Conservation (phyloP, 2,329 filamentous ascomycete genomes). For the Calonectria pauciramosa region DNA sequence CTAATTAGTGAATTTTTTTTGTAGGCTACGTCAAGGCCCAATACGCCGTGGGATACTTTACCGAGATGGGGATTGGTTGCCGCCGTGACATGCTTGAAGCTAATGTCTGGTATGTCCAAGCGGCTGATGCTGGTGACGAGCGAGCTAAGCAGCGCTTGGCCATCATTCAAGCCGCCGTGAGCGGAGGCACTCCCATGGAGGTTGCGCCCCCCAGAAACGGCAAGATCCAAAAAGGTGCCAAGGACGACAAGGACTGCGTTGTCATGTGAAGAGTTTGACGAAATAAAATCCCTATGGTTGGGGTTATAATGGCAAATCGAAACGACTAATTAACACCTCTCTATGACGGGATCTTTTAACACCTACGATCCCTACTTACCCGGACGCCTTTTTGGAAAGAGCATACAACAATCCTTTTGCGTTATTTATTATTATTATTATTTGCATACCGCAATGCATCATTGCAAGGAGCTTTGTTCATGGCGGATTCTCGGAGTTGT, state of each 20-base stretch:
- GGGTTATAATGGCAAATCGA: slow-evolving; percentile 30
- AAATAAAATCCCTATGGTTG: background rate
- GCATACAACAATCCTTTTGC: slow-evolving; percentile 24
- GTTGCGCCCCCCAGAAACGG: slow-evolving; percentile 65
- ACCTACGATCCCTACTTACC: slow-evolving; percentile 20
- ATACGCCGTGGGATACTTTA: slow-evolving; percentile 97
- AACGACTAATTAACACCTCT: slow-evolving; percentile 41
- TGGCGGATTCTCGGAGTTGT: slow-evolving; percentile 33
- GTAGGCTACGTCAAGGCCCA: slow-evolving; percentile 81
- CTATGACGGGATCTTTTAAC: slow-evolving; percentile 10
- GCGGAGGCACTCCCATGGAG: slow-evolving; percentile 67
- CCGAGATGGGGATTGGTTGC: slow-evolving; percentile 98
- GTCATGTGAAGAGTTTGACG: slow-evolving; percentile 62
- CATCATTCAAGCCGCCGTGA: slow-evolving; percentile 87
- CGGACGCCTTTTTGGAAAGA: slow-evolving; percentile 23
- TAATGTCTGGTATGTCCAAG: slow-evolving; percentile 98
- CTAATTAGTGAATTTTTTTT: slow-evolving; percentile 26
- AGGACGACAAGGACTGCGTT: slow-evolving; percentile 69
- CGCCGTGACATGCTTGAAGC: slow-evolving; percentile 94
- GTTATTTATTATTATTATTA: slow-evolving; percentile 32
- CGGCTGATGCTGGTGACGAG: slow-evolving; percentile 91
- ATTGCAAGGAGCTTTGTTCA: slow-evolving; percentile 22
- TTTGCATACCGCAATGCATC: slow-evolving; percentile 34
- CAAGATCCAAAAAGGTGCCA: slow-evolving; percentile 65
- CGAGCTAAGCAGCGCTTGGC: slow-evolving; percentile 88